A percentile compares a stretch with the other conserved stretches of the same genome.
Conservation (phyloP, 2,329 filamentous ascomycete species). For the Fusarium liriodendri region DNA sequence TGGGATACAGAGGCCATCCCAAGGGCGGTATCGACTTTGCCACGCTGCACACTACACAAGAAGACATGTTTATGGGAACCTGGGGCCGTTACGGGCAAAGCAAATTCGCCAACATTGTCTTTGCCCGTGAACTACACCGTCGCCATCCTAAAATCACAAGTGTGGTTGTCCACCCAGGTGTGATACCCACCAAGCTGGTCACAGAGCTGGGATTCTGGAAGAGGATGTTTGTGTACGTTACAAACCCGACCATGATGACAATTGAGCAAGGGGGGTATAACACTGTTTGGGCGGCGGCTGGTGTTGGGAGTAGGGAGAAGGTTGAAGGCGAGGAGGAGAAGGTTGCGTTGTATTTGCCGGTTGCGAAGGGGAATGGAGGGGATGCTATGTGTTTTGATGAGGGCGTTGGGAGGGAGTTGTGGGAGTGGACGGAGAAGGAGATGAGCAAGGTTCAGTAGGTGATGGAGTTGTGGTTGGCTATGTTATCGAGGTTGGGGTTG, state of each 20-base stretch:
- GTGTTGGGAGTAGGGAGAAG: constrained; percentile 16
- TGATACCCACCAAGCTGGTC: constrained; percentile 47
- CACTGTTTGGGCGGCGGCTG: constrained; percentile 48
- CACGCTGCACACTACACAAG: constrained; percentile 41
- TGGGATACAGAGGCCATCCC: constrained; percentile 42
- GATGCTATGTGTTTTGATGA: constrained; percentile 41
- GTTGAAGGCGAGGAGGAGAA: constrained; percentile 14
- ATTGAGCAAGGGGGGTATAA: constrained; percentile 46
- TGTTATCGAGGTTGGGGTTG: background rate
- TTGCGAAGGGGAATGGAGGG: constrained; percentile 37
- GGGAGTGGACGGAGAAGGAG: constrained; percentile 51
- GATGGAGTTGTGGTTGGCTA: background rate
- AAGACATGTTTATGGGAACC: constrained; percentile 46
- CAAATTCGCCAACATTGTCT: constrained; percentile 62
- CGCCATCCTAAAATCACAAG: constrained; percentile 55
- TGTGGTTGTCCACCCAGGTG: constrained; percentile 62
- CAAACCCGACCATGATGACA: constrained; percentile 38
- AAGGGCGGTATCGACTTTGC: constrained; percentile 44
- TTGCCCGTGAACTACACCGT: constrained; percentile 57
- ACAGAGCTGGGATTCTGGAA: constrained; percentile 38
- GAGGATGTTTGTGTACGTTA: constrained; percentile 39
- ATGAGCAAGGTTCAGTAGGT: constrained; percentile 19
- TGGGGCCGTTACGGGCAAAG: constrained; percentile 62
- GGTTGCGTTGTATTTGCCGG: constrained; percentile 46
- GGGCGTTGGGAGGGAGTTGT: constrained; percentile 49